Percentiles rank a stretch among this genome's conserved stretches.
These are phyloP conservation scores for Apostasia ramifera DNA, from an alignment of 106 monocot genomes.

Conservation along the genomic window DNA sequence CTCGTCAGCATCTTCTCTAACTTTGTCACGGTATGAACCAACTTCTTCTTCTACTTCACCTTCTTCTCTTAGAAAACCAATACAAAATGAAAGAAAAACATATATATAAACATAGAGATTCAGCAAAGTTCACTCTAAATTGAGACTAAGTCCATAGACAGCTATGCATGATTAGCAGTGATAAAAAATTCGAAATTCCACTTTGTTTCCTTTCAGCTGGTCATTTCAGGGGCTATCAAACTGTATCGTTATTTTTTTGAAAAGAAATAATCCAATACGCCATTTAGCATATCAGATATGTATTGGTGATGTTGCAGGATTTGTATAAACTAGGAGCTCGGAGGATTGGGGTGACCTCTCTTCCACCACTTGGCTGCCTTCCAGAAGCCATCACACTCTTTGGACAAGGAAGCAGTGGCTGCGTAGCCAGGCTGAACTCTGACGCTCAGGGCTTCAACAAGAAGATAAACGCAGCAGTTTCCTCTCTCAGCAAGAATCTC, in stretches of 20 bases:
- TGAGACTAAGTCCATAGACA: too few species aligned
- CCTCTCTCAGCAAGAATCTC: constrained; percentile 32
- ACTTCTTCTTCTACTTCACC: too few species aligned
- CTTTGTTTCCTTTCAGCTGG: too few species aligned
- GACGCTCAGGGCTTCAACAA: constrained; percentile 63
- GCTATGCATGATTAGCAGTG: too few species aligned
- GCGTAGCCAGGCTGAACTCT: constrained; percentile 54
- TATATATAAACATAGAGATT: background rate
- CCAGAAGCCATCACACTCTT: constrained; percentile 73
- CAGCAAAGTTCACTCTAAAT: too few species aligned
- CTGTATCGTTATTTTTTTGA: too few species aligned
- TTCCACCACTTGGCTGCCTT: constrained; percentile 75
- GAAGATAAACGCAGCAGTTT: constrained; percentile 38
- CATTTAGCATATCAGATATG: too few species aligned
- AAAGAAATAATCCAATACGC: too few species aligned
- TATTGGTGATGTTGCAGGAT: constrained; percentile 13
- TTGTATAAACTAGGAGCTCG: constrained; percentile 62
- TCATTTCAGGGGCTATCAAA: too few species aligned
- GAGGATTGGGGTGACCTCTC: constrained; percentile 64
- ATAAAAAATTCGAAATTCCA: too few species aligned
- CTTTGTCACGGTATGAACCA: constrained; percentile 33
- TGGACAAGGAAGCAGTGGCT: constrained; percentile 58
- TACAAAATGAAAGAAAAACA: background rate
- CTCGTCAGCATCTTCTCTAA: constrained; percentile 52
- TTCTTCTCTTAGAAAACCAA: background rate